These are phyloP conservation scores for Phytopythium cucurbitacearum DNA, from an alignment of 352 stramenopile species.

Conservation along the genomic window DNA sequence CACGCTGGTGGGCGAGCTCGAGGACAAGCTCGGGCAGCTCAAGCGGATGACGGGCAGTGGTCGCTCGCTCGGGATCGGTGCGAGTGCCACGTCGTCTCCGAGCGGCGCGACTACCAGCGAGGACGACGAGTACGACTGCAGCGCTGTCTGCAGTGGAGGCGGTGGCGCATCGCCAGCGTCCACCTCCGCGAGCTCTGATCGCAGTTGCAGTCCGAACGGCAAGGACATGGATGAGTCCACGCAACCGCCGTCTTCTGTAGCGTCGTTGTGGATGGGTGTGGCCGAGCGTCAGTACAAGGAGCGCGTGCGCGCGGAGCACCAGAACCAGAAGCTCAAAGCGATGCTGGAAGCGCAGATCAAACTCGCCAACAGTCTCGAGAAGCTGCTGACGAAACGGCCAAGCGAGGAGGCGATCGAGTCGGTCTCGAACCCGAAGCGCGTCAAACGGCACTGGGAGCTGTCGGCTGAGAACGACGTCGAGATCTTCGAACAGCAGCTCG, in stretches of 20 bases:
- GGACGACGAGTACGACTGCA: slow-evolving; percentile 5
- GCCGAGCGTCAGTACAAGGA: slow-evolving; percentile 23
- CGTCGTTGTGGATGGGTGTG: slow-evolving; percentile 14
- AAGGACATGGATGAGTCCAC: not conserved
- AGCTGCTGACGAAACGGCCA: slow-evolving; percentile 14
- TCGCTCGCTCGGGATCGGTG: not conserved
- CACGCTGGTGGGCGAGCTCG: slow-evolving; percentile 20
- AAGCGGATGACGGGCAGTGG: slow-evolving; percentile 7
- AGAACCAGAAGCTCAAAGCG: slow-evolving; percentile 36
- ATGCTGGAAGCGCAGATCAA: slow-evolving; percentile 27
- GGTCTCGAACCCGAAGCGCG: slow-evolving; percentile 12
- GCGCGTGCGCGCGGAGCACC: slow-evolving; percentile 15
- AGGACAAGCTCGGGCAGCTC: slow-evolving; percentile 17
- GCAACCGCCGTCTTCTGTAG: not conserved
- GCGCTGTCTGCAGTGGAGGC: not conserved
- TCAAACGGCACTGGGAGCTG: slow-evolving; percentile 6
- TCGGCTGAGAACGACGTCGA: slow-evolving; percentile 14
- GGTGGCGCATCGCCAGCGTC: slow-evolving; percentile 1
- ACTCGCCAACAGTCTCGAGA: slow-evolving; percentile 18
- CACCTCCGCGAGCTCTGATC: not conserved
- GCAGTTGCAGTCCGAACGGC: not conserved
- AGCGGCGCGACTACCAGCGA: not conserved
- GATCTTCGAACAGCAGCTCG: slow-evolving; percentile 24
- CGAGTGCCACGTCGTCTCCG: not conserved
- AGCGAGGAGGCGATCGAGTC: slow-evolving; percentile 8